Base-by-base conservation (phyloP, 169 alveolate species). In the Plasmodium chabaudi region DNA sequence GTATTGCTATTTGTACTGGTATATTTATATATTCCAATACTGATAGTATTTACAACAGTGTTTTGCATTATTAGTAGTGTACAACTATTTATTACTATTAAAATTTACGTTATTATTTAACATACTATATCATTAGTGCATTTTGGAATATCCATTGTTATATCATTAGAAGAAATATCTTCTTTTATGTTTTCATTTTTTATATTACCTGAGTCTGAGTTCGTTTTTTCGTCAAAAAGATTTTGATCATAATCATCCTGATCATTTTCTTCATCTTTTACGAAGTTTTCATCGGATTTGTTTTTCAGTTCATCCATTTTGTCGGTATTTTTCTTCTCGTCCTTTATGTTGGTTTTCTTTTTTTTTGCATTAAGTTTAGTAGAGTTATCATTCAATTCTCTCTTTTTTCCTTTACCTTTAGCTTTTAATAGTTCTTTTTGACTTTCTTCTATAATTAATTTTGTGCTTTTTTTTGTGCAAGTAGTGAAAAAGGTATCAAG, bases 171-270 rank as follows among this genome's bases (percentile, higher is more conserved):
- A 34, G 42, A 39, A 55, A 23, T 15, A 4, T 64, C 51, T 17
- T 65, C 47, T 39, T 82, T 63, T 57, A 15, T 53, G 10, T 67
- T 15, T 42, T 68, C 63, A 4, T 19, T 67, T 82, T 67, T 82
- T 51, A 82, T 12, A 65, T 82, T 82, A 82, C 90, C 90, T 55
- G 84, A 56, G 67, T 82, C 90, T 51, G 90, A 82, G 44, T 77
- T 68, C 13, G 65, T 25, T 47, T 63, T 53, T 9, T 65, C 55
- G 46, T 77, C 77, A 25, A 77, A 77, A 69, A 64, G 23, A 59
- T 77, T 77, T 15, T 73, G 59, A 64, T 59, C 63, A 17, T 27
- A 63, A 63, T 10, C 46, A 13, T 73, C 72, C 23, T 73, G 42
- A 9, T 73, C 72, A 6, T 46, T 57, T 15, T 72, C 87, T 9